Base-by-base conservation (phyloP, 2,329 filamentous ascomycete species). In the Botrytis hyacinthi region DNA sequence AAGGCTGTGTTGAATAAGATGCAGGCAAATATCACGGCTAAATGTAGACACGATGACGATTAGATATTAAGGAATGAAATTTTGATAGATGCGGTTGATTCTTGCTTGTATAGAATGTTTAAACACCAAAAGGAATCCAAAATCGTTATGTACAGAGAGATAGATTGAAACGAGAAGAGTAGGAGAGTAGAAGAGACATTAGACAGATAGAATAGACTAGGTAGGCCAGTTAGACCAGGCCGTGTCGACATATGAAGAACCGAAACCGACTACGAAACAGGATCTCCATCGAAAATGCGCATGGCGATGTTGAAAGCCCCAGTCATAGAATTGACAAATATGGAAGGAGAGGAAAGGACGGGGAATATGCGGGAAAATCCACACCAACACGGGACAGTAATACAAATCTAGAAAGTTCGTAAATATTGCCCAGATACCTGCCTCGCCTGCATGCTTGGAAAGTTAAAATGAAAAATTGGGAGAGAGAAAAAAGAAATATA, bases 1-100 rank as follows among this genome's bases (percentile, higher is more conserved):
- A 54, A 67, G 65, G 65, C 65, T 67, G 65, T 54, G 65, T 67
- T 54, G 12, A 67, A 9, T 29, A 9, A 40, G 46, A 67, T 42
- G 46, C 63, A 51, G 44, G n/a, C 48, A 48, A 67, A 12, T 29
- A 54, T 67, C 26, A 67, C 65, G 65, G 65, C 46, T 35, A 67
- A 57, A 67, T 32, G 26, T 22, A 29, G 9, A 54, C 20, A 46
- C 35, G 62, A 48, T 67, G 32, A 18, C 37, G 37, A 29, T 26
- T 35, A 67, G 46, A 54, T 22, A 32, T 18, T 32, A 20, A 63
- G 29, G 8, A 54, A 54, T 22, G 35, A 4, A 14, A 8, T 29
- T 40, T 18, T 29, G 22, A 6, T 40, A 54, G 37, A 32, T 32
- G 26, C 7, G 14, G 26, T 54, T n/a, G 48, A n/a, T 35, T 35